A percentile compares a stretch with the other conserved stretches of the same genome.
These are phyloP conservation scores for Triangularia verruculosa DNA, from an alignment of 2,329 filamentous ascomycete genomes.

Conservation along the genomic window DNA sequence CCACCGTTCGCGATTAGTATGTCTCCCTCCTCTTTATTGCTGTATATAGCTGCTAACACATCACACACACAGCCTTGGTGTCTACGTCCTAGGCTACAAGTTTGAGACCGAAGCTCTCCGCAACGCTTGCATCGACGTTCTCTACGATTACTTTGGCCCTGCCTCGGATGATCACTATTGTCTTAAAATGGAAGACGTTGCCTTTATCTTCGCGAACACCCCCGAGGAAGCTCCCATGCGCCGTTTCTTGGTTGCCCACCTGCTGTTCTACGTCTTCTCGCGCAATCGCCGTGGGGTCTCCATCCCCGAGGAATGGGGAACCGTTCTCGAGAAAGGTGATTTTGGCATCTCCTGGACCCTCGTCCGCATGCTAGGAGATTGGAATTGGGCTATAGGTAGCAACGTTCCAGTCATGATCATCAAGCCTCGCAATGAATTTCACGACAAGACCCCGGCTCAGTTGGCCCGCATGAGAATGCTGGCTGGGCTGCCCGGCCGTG, in stretches of 20 bases:
- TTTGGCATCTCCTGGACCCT: conserved; percentile 21
- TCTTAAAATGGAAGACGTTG: conserved; percentile 24
- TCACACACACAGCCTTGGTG: conserved; percentile 20
- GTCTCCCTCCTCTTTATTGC: conserved; percentile 2
- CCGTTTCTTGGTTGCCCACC: conserved; percentile 23
- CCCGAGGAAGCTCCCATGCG: conserved; percentile 21
- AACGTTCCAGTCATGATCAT: conserved; percentile 26
- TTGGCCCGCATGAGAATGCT: neutral
- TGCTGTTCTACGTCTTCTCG: conserved; percentile 24
- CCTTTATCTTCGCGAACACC: conserved; percentile 26
- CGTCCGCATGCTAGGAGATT: conserved; percentile 25
- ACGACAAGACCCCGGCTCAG: conserved; percentile 17
- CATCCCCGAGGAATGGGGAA: conserved; percentile 21
- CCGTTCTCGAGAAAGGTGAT: conserved; percentile 10
- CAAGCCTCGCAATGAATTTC: conserved; percentile 22
- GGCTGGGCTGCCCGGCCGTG: too few species aligned
- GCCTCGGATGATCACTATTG: conserved; percentile 11
- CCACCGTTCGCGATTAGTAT: conserved; percentile 26
- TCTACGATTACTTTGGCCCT: conserved; percentile 26
- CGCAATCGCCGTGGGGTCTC: conserved; percentile 12
- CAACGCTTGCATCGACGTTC: conserved; percentile 27
- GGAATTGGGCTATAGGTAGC: conserved; percentile 25
- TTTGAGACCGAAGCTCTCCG: conserved; percentile 23
- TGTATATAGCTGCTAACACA: neutral
- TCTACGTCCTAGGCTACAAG: conserved; percentile 28